Percentiles rank a stretch among this genome's conserved stretches.
These are phyloP conservation scores for Tricholoma sp. DNA, from an alignment of 768 basidiomycete genomes.

Conservation along the genomic window DNA sequence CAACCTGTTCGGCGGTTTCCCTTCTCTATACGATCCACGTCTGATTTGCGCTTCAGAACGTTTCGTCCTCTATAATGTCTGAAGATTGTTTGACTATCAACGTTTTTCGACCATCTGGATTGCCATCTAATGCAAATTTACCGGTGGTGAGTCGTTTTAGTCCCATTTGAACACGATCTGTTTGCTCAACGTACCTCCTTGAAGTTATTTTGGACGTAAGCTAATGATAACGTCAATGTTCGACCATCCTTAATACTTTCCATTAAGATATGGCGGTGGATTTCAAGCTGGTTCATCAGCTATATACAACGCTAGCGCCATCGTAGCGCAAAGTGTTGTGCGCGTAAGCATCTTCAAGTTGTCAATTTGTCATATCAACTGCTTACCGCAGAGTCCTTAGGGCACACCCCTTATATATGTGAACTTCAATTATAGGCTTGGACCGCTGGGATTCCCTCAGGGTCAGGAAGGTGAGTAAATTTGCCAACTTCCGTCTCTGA, in stretches of 20 bases:
- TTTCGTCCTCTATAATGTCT: slow-evolving; percentile 31
- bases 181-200: neutral
- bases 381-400: slow-evolving; percentile 11
- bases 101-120: slow-evolving; percentile 44
- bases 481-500: neutral
- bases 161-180: neutral
- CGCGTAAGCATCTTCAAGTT: slow-evolving; percentile 16
- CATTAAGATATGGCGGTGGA: slow-evolving; percentile 19
- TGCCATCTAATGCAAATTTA: slow-evolving; percentile 22
- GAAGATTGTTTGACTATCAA: slow-evolving; percentile 62
- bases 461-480: slow-evolving; percentile 22
- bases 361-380: neutral
- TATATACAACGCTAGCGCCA: slow-evolving; percentile 21
- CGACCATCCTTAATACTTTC: slow-evolving; percentile 26
- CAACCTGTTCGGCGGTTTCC: slow-evolving; percentile 31
- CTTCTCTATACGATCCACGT: neutral
- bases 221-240: neutral
- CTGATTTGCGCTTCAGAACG: slow-evolving; percentile 19
- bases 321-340: slow-evolving; percentile 21
- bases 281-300: slow-evolving; percentile 16
- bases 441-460: slow-evolving; percentile 42
- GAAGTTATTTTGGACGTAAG: slow-evolving; percentile 38
- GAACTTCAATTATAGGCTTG: slow-evolving; percentile 46
- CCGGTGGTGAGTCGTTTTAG: slow-evolving; percentile 29
- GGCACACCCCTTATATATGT: slow-evolving; percentile 43